phyloP scores from a whole-genome alignment of 192 early-diverging fungal genomes.

The Oehlia diaphana region DNA sequence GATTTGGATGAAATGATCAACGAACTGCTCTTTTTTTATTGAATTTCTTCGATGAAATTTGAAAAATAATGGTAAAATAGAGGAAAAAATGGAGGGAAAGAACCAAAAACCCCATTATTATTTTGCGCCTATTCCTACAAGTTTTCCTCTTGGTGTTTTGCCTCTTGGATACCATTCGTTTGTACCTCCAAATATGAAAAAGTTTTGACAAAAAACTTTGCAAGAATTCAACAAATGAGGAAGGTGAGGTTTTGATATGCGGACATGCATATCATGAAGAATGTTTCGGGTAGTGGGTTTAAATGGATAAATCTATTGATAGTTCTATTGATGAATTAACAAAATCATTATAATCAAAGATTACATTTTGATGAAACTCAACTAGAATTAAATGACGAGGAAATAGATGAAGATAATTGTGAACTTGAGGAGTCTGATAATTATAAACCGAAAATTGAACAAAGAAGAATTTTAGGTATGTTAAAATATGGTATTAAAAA shows the following conservation, averaged over 20 bases:
- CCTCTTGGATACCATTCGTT: neutral
- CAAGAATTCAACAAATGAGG: neutral
- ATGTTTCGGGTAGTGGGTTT: neutral
- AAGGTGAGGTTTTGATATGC: neutral
- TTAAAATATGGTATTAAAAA: too few species aligned
- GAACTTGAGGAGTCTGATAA: too few species aligned
- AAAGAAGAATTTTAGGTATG: too few species aligned
- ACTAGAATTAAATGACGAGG: too few species aligned
- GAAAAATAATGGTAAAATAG: neutral
- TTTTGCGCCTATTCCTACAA: neutral
- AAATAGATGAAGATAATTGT: too few species aligned
- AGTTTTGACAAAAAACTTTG: neutral
- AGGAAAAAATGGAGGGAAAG: neutral
- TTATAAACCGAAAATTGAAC: too few species aligned
- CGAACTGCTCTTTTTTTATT: neutral
- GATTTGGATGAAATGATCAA: neutral
- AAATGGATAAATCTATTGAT: too few species aligned
- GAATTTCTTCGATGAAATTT: neutral
- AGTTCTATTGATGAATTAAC: constrained; percentile 3
- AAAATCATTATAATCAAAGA: neutral
- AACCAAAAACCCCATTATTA: neutral
- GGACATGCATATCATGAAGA: neutral
- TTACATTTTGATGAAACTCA: neutral
- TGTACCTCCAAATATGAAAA: neutral
- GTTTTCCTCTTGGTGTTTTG: neutral